Base-by-base conservation (phyloP, 192 early-diverging fungal genomes). In the Backusella psychrophila region DNA sequence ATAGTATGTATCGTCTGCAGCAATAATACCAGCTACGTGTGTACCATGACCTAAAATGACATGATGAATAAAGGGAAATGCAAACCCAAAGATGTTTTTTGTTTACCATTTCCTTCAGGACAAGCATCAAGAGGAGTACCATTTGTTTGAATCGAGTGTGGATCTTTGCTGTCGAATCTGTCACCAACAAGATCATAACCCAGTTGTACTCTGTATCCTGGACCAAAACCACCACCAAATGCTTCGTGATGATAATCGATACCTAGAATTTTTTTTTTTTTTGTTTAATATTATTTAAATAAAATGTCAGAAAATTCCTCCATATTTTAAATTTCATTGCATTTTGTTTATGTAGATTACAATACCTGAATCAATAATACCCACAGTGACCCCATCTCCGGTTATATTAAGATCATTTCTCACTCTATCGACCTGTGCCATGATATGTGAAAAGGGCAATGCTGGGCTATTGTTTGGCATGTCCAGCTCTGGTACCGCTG, bases 181-280 rank as follows among this genome's bases (percentile, higher is more conserved):
- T 91, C 85, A 19, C 91, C 93, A 2, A 93, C 86, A 81, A 91
- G 84, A 79, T 94, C 91, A 59, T 86, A 78, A 70, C 91, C 93
- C 6, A 87, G 86, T 36, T 79, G 78, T 73, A 92, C 87, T 41
- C 81, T 84, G 69, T 87, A 90, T 9, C 84, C 84, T 17, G 76
- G 49, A 26, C 90, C 90, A 83, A 89, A 93, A 73, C 91, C 90
- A 41, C 75, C 86, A 42, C 93, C 92, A 17, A 92, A 84, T 34
- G 90, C 89, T 8, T 88, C 87, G 69, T 94, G 91, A 9, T 26
- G 83, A 73, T 91, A 91, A 74, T 91, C 90, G n/a, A 92, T 82
- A 49, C 79, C 79, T 80, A 34, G 6, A 41, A 44, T 3, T 35
- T 26, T 1, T 29, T 31, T n/a, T 31, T 49, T 73, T 36, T 29